Percentiles rank a stretch among this genome's conserved stretches.
These are phyloP conservation scores for Dichomitus squalens DNA, from an alignment of 1,284 basidiomycete genomes.

Conservation along the genomic window DNA sequence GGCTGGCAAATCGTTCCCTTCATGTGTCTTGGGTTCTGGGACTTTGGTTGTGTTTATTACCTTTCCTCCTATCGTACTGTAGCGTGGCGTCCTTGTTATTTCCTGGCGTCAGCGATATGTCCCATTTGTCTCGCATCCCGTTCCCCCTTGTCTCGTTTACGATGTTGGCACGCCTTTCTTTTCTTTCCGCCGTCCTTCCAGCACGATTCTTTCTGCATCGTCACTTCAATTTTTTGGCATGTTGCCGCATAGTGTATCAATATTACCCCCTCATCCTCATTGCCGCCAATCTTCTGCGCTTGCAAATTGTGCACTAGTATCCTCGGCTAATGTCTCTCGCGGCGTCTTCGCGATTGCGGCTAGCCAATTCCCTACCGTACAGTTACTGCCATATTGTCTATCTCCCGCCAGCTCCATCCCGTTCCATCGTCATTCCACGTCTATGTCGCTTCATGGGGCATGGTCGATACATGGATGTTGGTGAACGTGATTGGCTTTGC, in stretches of 20 bases:
- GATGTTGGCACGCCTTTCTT: constrained; percentile 17
- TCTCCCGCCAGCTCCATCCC: constrained; percentile 4
- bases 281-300: constrained; percentile 17
- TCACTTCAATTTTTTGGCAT: constrained; percentile 21
- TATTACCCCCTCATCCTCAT: constrained; percentile 31
- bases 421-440: background rate
- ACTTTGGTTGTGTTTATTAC: constrained; percentile 36
- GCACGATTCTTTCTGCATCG: constrained; percentile 13
- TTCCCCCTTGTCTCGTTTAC: constrained; percentile 8
- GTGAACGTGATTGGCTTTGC: constrained; percentile 31
- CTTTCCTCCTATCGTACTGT: constrained; percentile 24
- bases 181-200: constrained; percentile 9
- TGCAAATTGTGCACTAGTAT: constrained; percentile 33
- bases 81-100: constrained; percentile 21
- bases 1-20: constrained; percentile 30
- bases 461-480: constrained; percentile 19
- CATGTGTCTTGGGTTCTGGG: constrained; percentile 49
- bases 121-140: constrained; percentile 5
- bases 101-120: constrained; percentile 22
- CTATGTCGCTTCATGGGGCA: constrained; percentile 14
- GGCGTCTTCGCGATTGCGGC: constrained; percentile 10
- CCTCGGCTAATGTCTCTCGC: constrained; percentile 19
- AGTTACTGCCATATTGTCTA: constrained; percentile 25
- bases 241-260: constrained; percentile 38
- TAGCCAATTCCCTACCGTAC: constrained; percentile 24